Base-by-base conservation (phyloP, 768 basidiomycete species). In the Tylopilus cervinicoccineus region DNA sequence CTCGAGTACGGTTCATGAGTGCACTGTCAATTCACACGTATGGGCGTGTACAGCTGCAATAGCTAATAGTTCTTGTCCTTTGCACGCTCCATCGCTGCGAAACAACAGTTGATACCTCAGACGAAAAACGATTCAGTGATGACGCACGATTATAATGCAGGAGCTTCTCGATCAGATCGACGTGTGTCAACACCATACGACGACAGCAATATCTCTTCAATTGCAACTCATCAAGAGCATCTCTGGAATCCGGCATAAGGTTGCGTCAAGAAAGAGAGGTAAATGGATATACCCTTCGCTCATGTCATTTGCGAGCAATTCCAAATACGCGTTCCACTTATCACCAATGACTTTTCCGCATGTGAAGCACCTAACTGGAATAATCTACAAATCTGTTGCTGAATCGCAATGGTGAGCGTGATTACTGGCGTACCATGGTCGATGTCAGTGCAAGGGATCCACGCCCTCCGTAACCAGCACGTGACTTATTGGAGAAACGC, bases 331-430 rank as follows among this genome's bases (percentile, higher is more conserved):
- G 49, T 81, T 86, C 94, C 95, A 97, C 56, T 96, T 90, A 74
- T 97, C 92, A 40, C 95, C 93, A 34, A 97, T 86, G 53, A 98
- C 93, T 70, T 97, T 97, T 38, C 95, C 95, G 62, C 93, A 95
- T 14, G 93, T 92, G 64, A 96, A 96, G 57, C 93, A 95, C 36
- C 94, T 83, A 8, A 97, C 90, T 38, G 94, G 93, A 55, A 96
- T 95, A 52, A 97, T 98, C 94, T 95, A 59, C 3, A 13, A 12
- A 33, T 11, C 33, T 2, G 36, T 41, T n/a, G 14, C 28, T 23
- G 8, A 19, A 16, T 28, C 13, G 36, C 14, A 36, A 20, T 6
- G 13, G n/a, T 4, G 4, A 8, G n/a, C 9, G 17, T 20, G 5
- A 13, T 12, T 8, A 23, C 10, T 7, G 23, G 32, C 66, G 50